Base-by-base conservation (phyloP, 148 eudicot genomes). In the Heliamphora exappendiculata region DNA sequence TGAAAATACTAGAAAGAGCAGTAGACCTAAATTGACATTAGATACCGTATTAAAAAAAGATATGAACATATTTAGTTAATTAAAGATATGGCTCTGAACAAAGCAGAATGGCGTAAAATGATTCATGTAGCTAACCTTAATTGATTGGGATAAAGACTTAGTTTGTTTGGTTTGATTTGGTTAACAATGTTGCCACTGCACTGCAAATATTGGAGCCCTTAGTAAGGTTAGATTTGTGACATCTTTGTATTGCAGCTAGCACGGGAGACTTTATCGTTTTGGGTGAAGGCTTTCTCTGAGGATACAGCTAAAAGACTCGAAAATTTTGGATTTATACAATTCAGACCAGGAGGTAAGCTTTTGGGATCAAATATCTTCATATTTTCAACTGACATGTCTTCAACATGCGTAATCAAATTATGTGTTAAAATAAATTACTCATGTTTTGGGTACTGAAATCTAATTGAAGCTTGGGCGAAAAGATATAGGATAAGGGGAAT, bases 261-360 rank as follows among this genome's bases (percentile, higher is more conserved):
- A 66, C 88, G 99, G 87, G 99, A 95, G 86, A 91, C 93, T 22
- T 80, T 95, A 75, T 93, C 97, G 34, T 95, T 95, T 83, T 95
- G 99, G 99, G 96, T 95, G 81, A 95, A 93, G 89, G 99, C 99
- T 58, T 95, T 92, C 85, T 92, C 99, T 28, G 96, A 92, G 88
- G 99, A 95, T 83, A 95, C 99, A 26, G 97, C 99, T 67, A 95
- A 95, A 85, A 82, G 99, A 77, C 94, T 95, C 65, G 99, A 95
- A 81, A 95, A 95, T 82, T 95, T 88, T 76, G 99, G 99, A 62
- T 95, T 88, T 86, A 92, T 95, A 82, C 99, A 95, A 81, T 86
- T 92, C 80, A 87, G 99, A 81, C 97, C 96, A 34, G 99, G 99
- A 92, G 99, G 99, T 95, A 26, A 92, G 74, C 26, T 50, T 72